phyloP scores from a whole-genome alignment of 2,329 filamentous ascomycete species.

The Curvularia spicifera region DNA sequence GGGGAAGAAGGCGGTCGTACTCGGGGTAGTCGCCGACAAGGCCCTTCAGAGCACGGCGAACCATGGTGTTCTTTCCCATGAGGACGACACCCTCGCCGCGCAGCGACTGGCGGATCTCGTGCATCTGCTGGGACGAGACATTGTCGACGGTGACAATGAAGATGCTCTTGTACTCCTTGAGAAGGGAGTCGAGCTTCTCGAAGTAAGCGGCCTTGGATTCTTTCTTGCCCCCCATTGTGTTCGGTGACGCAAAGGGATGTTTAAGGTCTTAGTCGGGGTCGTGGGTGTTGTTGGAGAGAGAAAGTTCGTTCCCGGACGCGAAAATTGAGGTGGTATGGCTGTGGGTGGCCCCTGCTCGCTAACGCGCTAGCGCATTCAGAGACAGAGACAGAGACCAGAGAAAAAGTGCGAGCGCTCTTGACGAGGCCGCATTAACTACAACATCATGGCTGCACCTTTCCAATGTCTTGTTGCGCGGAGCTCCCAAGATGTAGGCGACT shows the following conservation, averaged over 20 bases:
- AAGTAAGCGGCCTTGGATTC: conserved; percentile 96
- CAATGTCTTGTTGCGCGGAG: conserved; percentile 48
- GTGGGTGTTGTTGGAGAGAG: conserved; percentile 31
- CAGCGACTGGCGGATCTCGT: conserved; percentile 96
- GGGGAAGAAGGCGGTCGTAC: conserved; percentile 96
- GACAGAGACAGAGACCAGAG: conserved; percentile 2
- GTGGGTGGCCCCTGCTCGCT: conserved; percentile 31
- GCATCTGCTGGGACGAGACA: conserved; percentile 99
- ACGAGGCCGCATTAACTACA: conserved; percentile 14
- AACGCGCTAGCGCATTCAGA: conserved; percentile 23
- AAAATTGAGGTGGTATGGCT: conserved; percentile 36
- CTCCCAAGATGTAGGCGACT: conserved; percentile 24
- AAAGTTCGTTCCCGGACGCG: conserved; percentile 20
- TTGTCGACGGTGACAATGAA: conserved; percentile 95
- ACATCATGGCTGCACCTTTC: conserved; percentile 48
- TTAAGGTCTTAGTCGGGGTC: conserved; percentile 76
- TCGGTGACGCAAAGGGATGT: conserved; percentile 94
- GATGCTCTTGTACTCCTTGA: conserved; percentile 95
- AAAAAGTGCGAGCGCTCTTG: conserved; percentile 19
- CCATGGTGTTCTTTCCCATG: conserved; percentile 99
- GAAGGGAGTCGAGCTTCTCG: conserved; percentile 97
- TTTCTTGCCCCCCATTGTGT: conserved; percentile 99
- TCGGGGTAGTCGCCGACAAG: conserved; percentile 90
- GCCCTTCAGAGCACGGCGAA: conserved; percentile 95
- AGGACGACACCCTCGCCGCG: conserved; percentile 92